These are phyloP conservation scores for Senna siamea DNA, from an alignment of 306 rosid species.

Conservation along the genomic window DNA sequence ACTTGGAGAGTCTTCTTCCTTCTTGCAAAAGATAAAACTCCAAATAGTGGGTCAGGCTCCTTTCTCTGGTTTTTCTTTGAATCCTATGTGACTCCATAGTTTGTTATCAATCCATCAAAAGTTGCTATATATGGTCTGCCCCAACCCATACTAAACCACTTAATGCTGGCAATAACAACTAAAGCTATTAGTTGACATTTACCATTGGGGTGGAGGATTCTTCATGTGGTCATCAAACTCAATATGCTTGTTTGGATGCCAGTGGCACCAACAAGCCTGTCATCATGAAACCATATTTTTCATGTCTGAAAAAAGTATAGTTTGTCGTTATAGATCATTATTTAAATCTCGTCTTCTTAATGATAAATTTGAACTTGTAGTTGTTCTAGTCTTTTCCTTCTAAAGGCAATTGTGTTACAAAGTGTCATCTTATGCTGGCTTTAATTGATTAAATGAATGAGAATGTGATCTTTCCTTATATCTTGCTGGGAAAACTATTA, in stretches of 20 bases:
- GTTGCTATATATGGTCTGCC: neutral
- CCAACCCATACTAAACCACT: neutral
- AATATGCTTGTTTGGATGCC: neutral
- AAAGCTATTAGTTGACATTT: neutral
- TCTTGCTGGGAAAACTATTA: neutral
- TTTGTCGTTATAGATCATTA: neutral
- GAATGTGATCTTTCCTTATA: neutral
- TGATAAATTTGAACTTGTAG: neutral
- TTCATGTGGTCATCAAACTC: neutral
- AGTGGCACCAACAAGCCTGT: neutral
- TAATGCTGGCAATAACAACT: neutral
- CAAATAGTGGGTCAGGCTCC: neutral
- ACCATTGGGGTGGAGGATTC: neutral
- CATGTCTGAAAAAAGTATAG: neutral
- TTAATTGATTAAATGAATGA: neutral
- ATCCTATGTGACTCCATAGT: neutral
- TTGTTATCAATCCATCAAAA: neutral
- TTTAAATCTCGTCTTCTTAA: neutral
- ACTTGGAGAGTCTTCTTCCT: too few relatives aligned
- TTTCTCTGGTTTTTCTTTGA: neutral
- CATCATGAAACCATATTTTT: neutral
- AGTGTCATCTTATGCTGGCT: neutral
- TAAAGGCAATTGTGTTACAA: neutral
- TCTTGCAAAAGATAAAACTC: neutral
- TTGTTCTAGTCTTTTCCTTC: neutral